Conservation (phyloP, 306 rosid species). For the Citrullus amarus region DNA sequence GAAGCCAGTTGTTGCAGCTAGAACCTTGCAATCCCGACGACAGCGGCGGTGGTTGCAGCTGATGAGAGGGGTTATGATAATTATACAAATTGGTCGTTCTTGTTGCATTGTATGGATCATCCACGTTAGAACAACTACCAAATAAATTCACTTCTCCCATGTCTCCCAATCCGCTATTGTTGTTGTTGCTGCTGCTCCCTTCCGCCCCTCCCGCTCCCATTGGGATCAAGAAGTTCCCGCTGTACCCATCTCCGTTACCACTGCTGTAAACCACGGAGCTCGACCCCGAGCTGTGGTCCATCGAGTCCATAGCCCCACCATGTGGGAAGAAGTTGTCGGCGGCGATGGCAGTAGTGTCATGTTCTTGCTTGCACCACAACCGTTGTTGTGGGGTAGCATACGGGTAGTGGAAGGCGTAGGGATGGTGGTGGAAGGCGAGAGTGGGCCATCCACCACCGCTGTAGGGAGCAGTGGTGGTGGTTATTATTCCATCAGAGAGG, state of each 20-base stretch:
- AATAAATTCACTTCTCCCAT: slow-evolving; percentile 33
- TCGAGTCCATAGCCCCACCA: slow-evolving; percentile 37
- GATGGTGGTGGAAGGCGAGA: slow-evolving; percentile 29
- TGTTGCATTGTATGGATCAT: slow-evolving; percentile 18
- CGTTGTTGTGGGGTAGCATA: slow-evolving; percentile 23
- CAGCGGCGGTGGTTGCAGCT: slow-evolving; percentile 18
- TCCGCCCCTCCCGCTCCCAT: slow-evolving; percentile 5
- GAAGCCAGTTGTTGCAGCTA: slow-evolving; percentile 48
- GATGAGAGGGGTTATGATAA: slow-evolving; percentile 8
- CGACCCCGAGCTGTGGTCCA: slow-evolving; percentile 59
- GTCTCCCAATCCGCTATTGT: slow-evolving; percentile 16
- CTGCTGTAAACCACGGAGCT: slow-evolving; percentile 26
- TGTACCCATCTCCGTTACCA: slow-evolving; percentile 6
- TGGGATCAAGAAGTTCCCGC: slow-evolving; percentile 9
- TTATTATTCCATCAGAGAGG: slow-evolving; percentile 20
- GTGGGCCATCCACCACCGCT: slow-evolving; percentile 34
- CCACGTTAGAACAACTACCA: slow-evolving; percentile 9
- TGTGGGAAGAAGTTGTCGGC: slow-evolving; percentile 55
- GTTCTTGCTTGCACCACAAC: slow-evolving; percentile 78
- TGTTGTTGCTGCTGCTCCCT: neutral
- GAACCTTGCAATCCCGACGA: slow-evolving; percentile 11
- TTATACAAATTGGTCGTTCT: slow-evolving; percentile 25
- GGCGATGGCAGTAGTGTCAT: slow-evolving; percentile 16
- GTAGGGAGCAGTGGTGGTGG: slow-evolving; percentile 4
- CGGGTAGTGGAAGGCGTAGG: slow-evolving; percentile 26